Evolutionary conservation across 2,329 filamentous ascomycete species (phyloP).

Genomic region (Blastomyces parvus): DNA sequence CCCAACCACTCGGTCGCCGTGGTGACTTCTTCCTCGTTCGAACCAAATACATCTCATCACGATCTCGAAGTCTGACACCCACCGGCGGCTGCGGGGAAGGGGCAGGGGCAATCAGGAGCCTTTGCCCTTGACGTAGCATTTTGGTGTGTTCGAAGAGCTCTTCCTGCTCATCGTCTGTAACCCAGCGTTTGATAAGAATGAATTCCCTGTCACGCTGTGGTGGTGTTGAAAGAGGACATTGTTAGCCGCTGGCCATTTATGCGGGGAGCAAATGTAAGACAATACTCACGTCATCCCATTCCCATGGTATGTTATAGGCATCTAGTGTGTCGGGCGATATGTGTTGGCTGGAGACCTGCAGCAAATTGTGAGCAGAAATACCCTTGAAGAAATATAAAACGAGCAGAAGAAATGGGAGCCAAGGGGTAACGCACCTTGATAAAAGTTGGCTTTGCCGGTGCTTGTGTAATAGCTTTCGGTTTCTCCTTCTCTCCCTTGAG

Average conservation of each 20-base stretch:
- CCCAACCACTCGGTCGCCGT: conserved; percentile 16
- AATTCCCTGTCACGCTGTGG: conserved; percentile 53
- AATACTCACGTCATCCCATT: conserved; percentile 37
- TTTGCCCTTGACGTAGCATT: conserved; percentile 47
- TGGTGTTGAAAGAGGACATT: conserved; percentile 19
- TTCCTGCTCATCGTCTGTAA: conserved; percentile 61
- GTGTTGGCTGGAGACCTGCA: conserved; percentile 38
- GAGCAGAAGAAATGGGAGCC: background rate
- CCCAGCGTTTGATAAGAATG: conserved; percentile 63
- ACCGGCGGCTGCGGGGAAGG: conserved; percentile 18
- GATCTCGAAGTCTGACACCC: conserved; percentile 35
- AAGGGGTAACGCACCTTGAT: conserved; percentile 32
- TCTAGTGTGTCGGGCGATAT: conserved; percentile 39
- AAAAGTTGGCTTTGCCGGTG: conserved; percentile 26
- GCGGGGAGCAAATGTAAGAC: background rate
- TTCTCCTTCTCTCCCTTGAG: conserved; percentile 25
- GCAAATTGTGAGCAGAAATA: background rate
- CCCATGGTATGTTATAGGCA: conserved; percentile 39
- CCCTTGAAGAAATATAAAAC: background rate
- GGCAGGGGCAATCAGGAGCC: conserved; percentile 28
- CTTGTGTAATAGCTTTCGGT: conserved; percentile 19
- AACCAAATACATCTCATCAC: conserved; percentile 39
- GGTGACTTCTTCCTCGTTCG: conserved; percentile 34
- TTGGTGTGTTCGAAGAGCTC: conserved; percentile 63
- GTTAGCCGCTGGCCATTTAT: conserved; percentile 16